Evolutionary conservation across 2,329 filamentous ascomycete species (phyloP), one percentile per base, ranked within the genome.

Genomic region (Paecilomyces formosus): DNA sequence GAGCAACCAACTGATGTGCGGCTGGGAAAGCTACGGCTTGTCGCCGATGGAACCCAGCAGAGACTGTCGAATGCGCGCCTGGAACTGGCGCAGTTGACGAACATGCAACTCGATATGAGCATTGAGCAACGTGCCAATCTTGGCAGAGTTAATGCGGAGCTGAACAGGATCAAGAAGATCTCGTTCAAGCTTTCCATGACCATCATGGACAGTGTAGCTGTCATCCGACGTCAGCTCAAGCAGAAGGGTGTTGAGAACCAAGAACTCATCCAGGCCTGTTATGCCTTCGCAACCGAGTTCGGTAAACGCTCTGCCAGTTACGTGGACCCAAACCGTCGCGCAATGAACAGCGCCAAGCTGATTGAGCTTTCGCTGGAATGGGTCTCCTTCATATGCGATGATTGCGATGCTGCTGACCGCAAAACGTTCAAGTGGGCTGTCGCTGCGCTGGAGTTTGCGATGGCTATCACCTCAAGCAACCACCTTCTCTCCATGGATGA

Each of bases 391-490:
- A 94, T 99, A 64, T 96, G 92, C 69, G 93, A 97, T 69, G 94
- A 99, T 73, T 99, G 94, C 74, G 84, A 95, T 65, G 90, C 94
- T 9, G 91, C 91, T 3, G 94, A 99, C 73, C 85, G 93, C 65
- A 95, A 93, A 76, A 97, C 94, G 0, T 99, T 99, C 77, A 88
- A 92, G 64, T 99, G 94, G 94, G 92, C 94, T 7, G 95, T 99
- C 31, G 85, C 92, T 55, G 94, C 94, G 9, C 82, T 99, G 12
- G 94, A 99, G 71, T 96, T 97, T 71, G 90, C 92, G 56, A 97
- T 97, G 92, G 86, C 89, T 64, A 97, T 97, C 88, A 99, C 94
- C 0, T 85, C 91, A 56, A 94, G 94, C 11, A 88, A 92, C 60
- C 92, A 96, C 67, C 95, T 99, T 54, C 77, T 99, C n/a, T 90